These are phyloP conservation scores for Cyclocybe cylindracea DNA, from an alignment of 768 basidiomycete genomes.

Conservation along the genomic window DNA sequence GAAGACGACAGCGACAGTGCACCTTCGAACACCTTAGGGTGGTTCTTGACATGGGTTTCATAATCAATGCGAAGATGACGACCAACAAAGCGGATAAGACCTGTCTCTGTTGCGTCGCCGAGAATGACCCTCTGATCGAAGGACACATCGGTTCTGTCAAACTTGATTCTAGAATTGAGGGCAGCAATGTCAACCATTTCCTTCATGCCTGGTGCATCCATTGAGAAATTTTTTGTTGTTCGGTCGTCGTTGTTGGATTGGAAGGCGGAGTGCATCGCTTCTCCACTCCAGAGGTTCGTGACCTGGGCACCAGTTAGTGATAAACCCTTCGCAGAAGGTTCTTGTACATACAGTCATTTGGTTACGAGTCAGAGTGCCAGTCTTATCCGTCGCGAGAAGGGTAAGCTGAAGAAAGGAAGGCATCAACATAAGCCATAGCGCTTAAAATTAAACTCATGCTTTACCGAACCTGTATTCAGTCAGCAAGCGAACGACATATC, in stretches of 20 bases:
- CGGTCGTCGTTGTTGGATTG: slow-evolving; percentile 71
- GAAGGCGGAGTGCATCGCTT: slow-evolving; percentile 64
- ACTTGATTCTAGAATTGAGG: slow-evolving; percentile 71
- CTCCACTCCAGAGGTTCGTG: slow-evolving; percentile 67
- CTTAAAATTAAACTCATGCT: neutral
- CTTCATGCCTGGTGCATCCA: slow-evolving; percentile 57
- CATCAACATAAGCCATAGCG: slow-evolving; percentile 5
- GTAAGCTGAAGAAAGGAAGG: slow-evolving; percentile 47
- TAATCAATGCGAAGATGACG: slow-evolving; percentile 51
- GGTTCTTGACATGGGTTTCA: slow-evolving; percentile 49
- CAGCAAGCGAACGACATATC: slow-evolving; percentile 15
- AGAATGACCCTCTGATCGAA: slow-evolving; percentile 63
- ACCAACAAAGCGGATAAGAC: slow-evolving; percentile 66
- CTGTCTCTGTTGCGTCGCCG: slow-evolving; percentile 79
- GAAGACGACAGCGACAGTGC: neutral
- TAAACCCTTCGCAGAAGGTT: too few species aligned
- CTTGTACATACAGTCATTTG: slow-evolving; percentile 59
- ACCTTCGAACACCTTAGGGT: slow-evolving; percentile 66
- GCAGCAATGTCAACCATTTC: slow-evolving; percentile 67
- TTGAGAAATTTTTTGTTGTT: slow-evolving; percentile 49
- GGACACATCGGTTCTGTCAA: slow-evolving; percentile 62
- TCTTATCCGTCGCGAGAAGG: slow-evolving; percentile 71
- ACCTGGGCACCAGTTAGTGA: slow-evolving; percentile 32
- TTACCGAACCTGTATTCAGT: slow-evolving; percentile 38
- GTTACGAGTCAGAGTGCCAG: slow-evolving; percentile 69